A percentile compares a stretch with the other conserved stretches of the same genome.
Evolutionary conservation across 192 early-diverging fungal genomes (phyloP).

Genomic region (Umbelopsis vinacea): DNA sequence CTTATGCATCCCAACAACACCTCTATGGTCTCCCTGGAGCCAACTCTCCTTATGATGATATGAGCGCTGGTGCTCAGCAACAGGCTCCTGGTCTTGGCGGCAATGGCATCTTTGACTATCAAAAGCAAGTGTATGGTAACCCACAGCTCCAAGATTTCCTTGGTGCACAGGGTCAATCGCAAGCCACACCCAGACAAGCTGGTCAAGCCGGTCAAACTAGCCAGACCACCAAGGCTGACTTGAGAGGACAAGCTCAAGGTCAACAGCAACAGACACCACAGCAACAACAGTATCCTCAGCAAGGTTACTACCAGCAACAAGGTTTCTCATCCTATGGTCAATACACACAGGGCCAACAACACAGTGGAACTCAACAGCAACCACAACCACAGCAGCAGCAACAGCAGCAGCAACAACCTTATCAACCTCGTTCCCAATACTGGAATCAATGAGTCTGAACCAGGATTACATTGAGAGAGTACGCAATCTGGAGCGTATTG

Average conservation of each 20-base stretch:
- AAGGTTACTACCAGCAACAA: slow-evolving; percentile 42
- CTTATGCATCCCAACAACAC: slow-evolving; percentile 45
- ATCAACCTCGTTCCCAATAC: slow-evolving; percentile 37
- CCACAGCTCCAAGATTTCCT: slow-evolving; percentile 37
- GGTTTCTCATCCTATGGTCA: slow-evolving; percentile 37
- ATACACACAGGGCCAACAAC: slow-evolving; percentile 41
- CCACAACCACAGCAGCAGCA: slow-evolving; percentile 39
- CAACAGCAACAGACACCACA: slow-evolving; percentile 23
- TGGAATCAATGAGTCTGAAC: slow-evolving; percentile 46
- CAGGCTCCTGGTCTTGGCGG: slow-evolving; percentile 26
- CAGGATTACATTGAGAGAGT: neutral
- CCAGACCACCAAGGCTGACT: slow-evolving; percentile 12
- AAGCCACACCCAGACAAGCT: neutral
- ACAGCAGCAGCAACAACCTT: slow-evolving; percentile 25
- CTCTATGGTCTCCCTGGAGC: slow-evolving; percentile 31
- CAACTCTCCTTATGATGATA: slow-evolving; percentile 46
- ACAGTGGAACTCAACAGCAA: slow-evolving; percentile 23
- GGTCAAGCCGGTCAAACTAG: slow-evolving; percentile 4
- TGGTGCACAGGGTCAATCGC: slow-evolving; percentile 16
- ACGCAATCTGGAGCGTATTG: neutral
- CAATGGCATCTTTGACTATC: slow-evolving; percentile 42
- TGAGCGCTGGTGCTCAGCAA: slow-evolving; percentile 38
- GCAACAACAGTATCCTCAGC: slow-evolving; percentile 40
- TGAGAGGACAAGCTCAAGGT: slow-evolving; percentile 29
- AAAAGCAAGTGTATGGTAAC: slow-evolving; percentile 46